phyloP scores from a whole-genome alignment of 352 stramenopile genomes.

The Globisporangium cylindrosporum region DNA sequence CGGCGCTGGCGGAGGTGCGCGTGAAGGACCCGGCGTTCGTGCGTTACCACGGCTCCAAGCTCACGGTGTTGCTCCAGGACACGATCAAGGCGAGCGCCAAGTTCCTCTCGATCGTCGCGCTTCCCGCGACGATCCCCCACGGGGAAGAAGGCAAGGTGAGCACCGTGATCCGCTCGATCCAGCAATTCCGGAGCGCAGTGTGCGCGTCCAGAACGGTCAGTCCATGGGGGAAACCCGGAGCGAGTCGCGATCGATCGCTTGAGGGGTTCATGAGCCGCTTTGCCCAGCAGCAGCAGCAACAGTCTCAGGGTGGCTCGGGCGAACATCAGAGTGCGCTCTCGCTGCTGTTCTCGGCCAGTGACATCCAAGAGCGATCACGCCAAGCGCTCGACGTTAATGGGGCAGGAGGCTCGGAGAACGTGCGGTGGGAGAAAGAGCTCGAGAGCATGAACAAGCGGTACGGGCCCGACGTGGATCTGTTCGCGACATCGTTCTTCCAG shows the following conservation, averaged over 20 bases:
- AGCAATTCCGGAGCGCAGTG: conserved; percentile 42
- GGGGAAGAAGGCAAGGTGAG: conserved; percentile 16
- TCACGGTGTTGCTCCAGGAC: conserved; percentile 76
- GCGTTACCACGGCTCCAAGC: conserved; percentile 76
- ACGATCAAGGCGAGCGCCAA: conserved; percentile 62
- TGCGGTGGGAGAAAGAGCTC: conserved; percentile 44
- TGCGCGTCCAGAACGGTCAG: conserved; percentile 14
- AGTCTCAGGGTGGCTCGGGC: conserved; percentile 12
- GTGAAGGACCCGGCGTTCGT: conserved; percentile 53
- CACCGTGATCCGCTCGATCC: conserved; percentile 38
- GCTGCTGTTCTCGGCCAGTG: conserved; percentile 40
- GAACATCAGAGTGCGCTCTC: conserved; percentile 2
- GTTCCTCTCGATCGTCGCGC: conserved; percentile 40
- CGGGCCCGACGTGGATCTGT: conserved; percentile 25
- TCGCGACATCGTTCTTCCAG: conserved; percentile 32
- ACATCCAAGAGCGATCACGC: conserved; percentile 35
- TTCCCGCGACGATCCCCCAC: conserved; percentile 25
- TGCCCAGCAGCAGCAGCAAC: conserved; percentile 31
- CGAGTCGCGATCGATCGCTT: conserved; percentile 41
- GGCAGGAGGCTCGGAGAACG: not conserved
- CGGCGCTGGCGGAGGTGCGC: conserved; percentile 52
- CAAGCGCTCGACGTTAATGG: not conserved
- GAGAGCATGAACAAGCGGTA: conserved; percentile 61
- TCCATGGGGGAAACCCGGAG: conserved; percentile 13
- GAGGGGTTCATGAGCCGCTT: conserved; percentile 70